Percentiles rank a stretch among this genome's conserved stretches.
Conservation (phyloP, 176 grass and related monocot genomes). For the Paspalum notatum region DNA sequence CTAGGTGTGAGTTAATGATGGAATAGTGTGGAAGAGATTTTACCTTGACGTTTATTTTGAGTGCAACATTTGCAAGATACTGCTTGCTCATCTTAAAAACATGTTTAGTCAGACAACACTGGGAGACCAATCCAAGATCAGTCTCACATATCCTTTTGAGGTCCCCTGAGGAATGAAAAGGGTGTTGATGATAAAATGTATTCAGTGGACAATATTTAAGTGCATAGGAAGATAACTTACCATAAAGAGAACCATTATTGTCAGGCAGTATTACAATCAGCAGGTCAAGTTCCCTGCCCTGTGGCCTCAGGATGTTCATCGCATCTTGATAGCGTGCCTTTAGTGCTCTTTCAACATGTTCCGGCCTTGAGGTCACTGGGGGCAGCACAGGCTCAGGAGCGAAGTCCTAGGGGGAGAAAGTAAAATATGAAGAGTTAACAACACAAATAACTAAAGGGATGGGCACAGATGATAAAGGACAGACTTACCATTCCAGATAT, state of each 20-base stretch:
- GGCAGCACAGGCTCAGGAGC: constrained; percentile 70
- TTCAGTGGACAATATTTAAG: neutral
- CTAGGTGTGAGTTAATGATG: neutral
- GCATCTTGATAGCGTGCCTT: constrained; percentile 80
- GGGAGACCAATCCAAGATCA: constrained; percentile 94
- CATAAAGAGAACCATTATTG: constrained; percentile 86
- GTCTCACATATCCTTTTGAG: constrained; percentile 96
- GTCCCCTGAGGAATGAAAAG: constrained; percentile 60
- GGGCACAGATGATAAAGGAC: neutral
- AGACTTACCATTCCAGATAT: constrained; percentile 82
- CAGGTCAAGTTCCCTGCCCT: constrained; percentile 76
- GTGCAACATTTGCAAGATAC: constrained; percentile 93
- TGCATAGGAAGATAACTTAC: constrained; percentile 49
- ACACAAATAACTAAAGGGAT: neutral
- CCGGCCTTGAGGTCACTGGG: constrained; percentile 70
- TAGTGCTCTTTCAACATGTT: constrained; percentile 80
- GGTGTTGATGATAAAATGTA: constrained; percentile 29
- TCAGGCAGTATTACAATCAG: constrained; percentile 89
- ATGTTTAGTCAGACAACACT: constrained; percentile 95
- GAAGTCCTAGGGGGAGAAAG: constrained; percentile 60
- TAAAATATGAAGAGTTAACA: neutral
- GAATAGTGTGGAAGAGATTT: constrained; percentile 24
- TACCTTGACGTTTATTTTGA: constrained; percentile 98
- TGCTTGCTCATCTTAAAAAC: constrained; percentile 96
- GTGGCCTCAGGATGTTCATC: constrained; percentile 67